Base-by-base conservation (phyloP, 805 yeast genomes). In the Hanseniaspora opuntiae region DNA sequence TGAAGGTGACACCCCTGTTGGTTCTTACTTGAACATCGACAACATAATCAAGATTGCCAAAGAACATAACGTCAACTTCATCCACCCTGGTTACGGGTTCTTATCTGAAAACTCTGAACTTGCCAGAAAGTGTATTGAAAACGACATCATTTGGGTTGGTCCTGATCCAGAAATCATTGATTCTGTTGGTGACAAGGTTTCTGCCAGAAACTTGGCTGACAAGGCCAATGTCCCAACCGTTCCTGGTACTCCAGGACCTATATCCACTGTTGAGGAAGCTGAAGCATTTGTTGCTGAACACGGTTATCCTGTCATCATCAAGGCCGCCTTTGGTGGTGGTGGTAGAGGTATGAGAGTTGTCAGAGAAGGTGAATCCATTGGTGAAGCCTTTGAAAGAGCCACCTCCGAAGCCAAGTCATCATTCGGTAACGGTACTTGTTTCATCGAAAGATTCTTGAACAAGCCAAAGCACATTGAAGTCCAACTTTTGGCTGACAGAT, bases 311-410 rank as follows among this genome's bases (percentile, higher is more conserved):
- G 97, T 93, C 47, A 90, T 90, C 70, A 88, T 90, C 71, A 90
- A 90, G 72, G 98, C 98, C 46, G 98, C 98, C 38, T 93, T 85
- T 65, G 98, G 98, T 68, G 98, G 98, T 72, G 98, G 98, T 76
- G 98, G 98, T 66, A 82, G 97, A 72, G 98, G 98, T 78, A 93
- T 90, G 97, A 82, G 98, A 73, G 98, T 90, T 50, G 98, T 90
- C 45, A 77, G 94, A 64, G 96, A 90, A 70, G 97, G 96, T 62
- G 98, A 93, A 62, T 86, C 82, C 68, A 79, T 90, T 56, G 82
- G 67, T 45, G 97, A 90, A 67, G 97, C 97, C 37, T 90, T 93
- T 73, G 71, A 75, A 63, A 83, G 98, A 71, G 97, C 97, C 36
- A 79, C 84, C 32, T 84, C 95, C 45, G 98, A 90, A 74, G 97